phyloP scores from a whole-genome alignment of 2,329 filamentous ascomycete species.

The Cordyceps cateniannulata region DNA sequence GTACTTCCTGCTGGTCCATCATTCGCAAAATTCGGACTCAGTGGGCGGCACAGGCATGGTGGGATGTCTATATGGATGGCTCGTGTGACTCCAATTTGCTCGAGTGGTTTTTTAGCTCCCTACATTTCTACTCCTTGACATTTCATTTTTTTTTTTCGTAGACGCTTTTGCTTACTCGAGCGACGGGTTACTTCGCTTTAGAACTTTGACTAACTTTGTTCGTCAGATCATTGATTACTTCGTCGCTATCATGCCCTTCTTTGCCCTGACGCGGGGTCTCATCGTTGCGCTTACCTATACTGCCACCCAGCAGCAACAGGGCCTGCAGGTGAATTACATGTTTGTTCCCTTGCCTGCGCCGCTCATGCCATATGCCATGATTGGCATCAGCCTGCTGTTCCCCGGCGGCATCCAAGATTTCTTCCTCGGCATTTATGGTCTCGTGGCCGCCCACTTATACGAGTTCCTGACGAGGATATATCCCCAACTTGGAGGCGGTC shows the following conservation, averaged over 20 bases:
- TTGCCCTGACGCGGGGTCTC: constrained; percentile 55
- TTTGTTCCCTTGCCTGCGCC: constrained; percentile 79
- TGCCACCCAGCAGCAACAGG: constrained; percentile 77
- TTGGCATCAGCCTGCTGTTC: constrained; percentile 67
- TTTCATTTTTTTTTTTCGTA: constrained; percentile 14
- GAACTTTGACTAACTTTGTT: constrained; percentile 12
- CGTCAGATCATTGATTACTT: constrained; percentile 24
- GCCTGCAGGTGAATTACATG: constrained; percentile 69
- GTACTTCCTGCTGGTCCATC: constrained; percentile 52
- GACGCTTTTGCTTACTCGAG: not conserved
- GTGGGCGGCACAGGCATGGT: constrained; percentile 66
- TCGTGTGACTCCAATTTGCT: constrained; percentile 51
- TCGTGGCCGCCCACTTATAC: constrained; percentile 81
- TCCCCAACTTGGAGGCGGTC: constrained; percentile 80
- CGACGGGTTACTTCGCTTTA: not conserved
- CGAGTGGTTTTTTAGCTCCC: constrained; percentile 56
- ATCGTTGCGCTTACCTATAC: constrained; percentile 79
- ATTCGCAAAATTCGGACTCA: constrained; percentile 62
- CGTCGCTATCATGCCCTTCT: constrained; percentile 24
- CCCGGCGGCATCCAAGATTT: constrained; percentile 47
- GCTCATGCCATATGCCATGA: constrained; percentile 72
- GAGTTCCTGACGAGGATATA: constrained; percentile 86
- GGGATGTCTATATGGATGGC: constrained; percentile 68
- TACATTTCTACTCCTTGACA: constrained; percentile 40
- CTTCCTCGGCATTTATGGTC: constrained; percentile 64